Conservation (phyloP, 2,329 filamentous ascomycete species). For the Sporothrix sp. region DNA sequence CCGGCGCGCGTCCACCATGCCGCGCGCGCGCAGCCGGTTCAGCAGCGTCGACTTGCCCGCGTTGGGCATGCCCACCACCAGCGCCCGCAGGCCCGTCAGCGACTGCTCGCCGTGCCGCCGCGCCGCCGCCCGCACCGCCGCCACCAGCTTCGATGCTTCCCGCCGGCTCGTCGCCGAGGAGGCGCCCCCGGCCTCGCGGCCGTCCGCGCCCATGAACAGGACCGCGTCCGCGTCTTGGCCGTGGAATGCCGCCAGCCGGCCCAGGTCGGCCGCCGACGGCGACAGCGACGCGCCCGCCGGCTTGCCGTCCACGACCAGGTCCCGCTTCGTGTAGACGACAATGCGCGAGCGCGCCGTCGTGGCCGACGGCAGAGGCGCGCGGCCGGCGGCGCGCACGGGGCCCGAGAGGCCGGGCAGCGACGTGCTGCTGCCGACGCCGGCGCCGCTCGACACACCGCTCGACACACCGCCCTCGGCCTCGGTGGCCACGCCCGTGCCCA, state of each 20-base stretch:
- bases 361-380: conserved; percentile 24
- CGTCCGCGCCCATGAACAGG: conserved; percentile 23
- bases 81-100: conserved; percentile 71
- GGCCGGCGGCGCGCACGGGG: background rate
- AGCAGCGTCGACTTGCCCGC: conserved; percentile 93
- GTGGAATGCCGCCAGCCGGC: conserved; percentile 31
- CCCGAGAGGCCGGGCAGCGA: conserved; percentile 10
- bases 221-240: conserved; percentile 26
- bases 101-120: conserved; percentile 36
- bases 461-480: background rate
- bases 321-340: conserved; percentile 84
- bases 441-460: background rate
- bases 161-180: conserved; percentile 29
- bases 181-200: conserved; percentile 34
- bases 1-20: conserved; percentile 39
- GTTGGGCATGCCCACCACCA: conserved; percentile 96
- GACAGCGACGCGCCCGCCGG: background rate
- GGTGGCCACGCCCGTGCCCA: conserved; percentile 34
- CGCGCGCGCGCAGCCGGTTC: conserved; percentile 66
- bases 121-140: conserved; percentile 42
- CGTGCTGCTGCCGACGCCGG: background rate
- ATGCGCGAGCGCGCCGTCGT: conserved; percentile 60
- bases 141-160: conserved; percentile 29
- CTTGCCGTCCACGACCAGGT: conserved; percentile 46
- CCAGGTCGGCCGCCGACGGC: conserved; percentile 19